Evolutionary conservation across 148 eudicot species (phyloP).

Genomic region (Rhododendron simsii): DNA sequence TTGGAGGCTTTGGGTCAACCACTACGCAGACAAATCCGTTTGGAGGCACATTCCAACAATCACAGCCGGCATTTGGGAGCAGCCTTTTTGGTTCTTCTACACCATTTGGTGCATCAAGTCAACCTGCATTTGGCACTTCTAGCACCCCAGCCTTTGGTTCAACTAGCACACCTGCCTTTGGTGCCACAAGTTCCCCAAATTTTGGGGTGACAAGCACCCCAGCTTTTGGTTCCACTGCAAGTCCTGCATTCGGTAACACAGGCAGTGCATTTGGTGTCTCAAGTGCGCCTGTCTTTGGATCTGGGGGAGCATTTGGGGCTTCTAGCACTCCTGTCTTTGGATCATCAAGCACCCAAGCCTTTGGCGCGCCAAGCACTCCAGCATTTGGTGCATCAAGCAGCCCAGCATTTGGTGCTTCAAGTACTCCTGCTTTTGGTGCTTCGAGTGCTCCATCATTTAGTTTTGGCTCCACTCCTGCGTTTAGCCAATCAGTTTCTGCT

Average conservation of each 20-base stretch:
- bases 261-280: constrained; percentile 64
- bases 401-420: constrained; percentile 41
- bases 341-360: constrained; percentile 36
- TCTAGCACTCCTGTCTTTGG: constrained; percentile 56
- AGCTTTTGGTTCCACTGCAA: constrained; percentile 37
- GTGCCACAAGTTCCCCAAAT: constrained; percentile 43
- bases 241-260: constrained; percentile 40
- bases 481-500: constrained; percentile 51
- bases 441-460: constrained; percentile 39
- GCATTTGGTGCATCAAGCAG: constrained; percentile 47
- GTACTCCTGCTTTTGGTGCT: constrained; percentile 47
- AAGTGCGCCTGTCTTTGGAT: constrained; percentile 46
- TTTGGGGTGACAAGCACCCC: constrained; percentile 33
- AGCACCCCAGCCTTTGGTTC: constrained; percentile 66
- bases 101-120: constrained; percentile 80
- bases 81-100: constrained; percentile 62
- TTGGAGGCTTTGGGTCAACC: constrained; percentile 80
- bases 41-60: constrained; percentile 77
- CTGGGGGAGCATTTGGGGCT: constrained; percentile 58
- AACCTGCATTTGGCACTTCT: constrained; percentile 68
- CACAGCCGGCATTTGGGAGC: constrained; percentile 88
- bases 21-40: constrained; percentile 75
- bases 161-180: constrained; percentile 61
- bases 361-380: constrained; percentile 48
- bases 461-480: constrained; percentile 36